These are phyloP conservation scores for Pichia thaimueangensis DNA, from an alignment of 805 yeast species.

Conservation along the genomic window DNA sequence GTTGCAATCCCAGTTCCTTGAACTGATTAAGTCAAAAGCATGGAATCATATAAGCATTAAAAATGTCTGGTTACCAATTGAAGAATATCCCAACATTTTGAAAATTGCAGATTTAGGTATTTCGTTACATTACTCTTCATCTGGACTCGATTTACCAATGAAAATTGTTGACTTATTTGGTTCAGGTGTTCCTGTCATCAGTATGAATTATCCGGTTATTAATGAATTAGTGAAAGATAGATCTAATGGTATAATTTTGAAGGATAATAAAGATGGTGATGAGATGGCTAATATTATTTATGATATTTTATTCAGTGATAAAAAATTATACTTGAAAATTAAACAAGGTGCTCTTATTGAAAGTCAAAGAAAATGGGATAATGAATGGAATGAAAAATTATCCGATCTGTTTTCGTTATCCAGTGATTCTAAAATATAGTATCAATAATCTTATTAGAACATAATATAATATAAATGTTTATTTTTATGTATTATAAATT, in stretches of 20 bases:
- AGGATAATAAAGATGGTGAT: slow-evolving; percentile 28
- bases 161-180: slow-evolving; percentile 95
- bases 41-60: slow-evolving; percentile 48
- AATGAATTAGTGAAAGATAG: slow-evolving; percentile 67
- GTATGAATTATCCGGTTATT: slow-evolving; percentile 71
- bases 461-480: no score
- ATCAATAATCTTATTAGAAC: no score
- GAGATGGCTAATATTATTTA: slow-evolving; percentile 38
- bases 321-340: slow-evolving; percentile 31
- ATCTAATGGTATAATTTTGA: slow-evolving; percentile 61
- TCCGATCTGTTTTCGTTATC: slow-evolving; percentile 25
- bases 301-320: slow-evolving; percentile 26
- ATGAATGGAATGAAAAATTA: slow-evolving; percentile 58
- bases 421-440: neutral
- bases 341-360: slow-evolving; percentile 70
- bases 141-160: slow-evolving; percentile 96
- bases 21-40: slow-evolving; percentile 17
- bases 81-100: slow-evolving; percentile 72
- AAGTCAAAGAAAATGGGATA: slow-evolving; percentile 64
- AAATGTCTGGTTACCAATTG: slow-evolving; percentile 70
- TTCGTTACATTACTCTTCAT: slow-evolving; percentile 84
- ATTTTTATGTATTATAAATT: no score
- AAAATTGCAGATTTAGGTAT: slow-evolving; percentile 81
- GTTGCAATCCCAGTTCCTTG: slow-evolving; percentile 42
- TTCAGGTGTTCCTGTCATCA: slow-evolving; percentile 85